A percentile compares a stretch with the other conserved stretches of the same genome.
These are phyloP conservation scores for Theobroma cacao DNA, from an alignment of 345 rosid genomes.

Conservation along the genomic window DNA sequence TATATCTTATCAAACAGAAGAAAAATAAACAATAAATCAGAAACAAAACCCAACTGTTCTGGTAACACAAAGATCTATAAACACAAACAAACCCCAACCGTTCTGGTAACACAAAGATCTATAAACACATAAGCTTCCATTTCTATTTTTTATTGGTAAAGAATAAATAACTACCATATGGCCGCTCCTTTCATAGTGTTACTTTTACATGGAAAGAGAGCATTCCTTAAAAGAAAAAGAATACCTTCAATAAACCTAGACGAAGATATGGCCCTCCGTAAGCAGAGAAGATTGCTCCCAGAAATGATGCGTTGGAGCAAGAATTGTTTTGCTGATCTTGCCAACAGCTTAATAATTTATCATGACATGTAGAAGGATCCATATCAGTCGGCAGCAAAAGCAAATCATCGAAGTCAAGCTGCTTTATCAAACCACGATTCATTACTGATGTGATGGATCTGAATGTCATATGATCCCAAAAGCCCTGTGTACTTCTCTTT, in stretches of 20 bases:
- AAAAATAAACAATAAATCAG: neutral
- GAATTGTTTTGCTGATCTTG: constrained; percentile 39
- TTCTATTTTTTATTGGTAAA: neutral
- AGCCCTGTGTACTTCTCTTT: constrained; percentile 46
- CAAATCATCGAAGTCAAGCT: constrained; percentile 82
- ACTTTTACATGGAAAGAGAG: no score
- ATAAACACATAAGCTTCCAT: neutral
- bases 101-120: neutral
- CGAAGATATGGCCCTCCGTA: constrained; percentile 80
- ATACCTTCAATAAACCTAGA: constrained; percentile 82
- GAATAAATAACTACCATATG: neutral
- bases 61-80: neutral
- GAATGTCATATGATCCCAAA: constrained; percentile 67
- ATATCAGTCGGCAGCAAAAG: constrained; percentile 67
- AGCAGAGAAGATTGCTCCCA: constrained; percentile 72
- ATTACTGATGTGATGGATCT: constrained; percentile 55
- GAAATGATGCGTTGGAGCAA: constrained; percentile 47
- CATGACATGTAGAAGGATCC: constrained; percentile 72
- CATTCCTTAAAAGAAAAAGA: neutral
- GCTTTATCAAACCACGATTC: constrained; percentile 63
- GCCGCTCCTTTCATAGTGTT: no score
- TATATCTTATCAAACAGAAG: neutral
- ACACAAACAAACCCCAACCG: neutral
- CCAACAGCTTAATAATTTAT: constrained; percentile 59
- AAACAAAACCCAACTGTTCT: neutral